Conservation (phyloP, 2,329 filamentous ascomycete species). For the Rhynchosporium secalis region DNA sequence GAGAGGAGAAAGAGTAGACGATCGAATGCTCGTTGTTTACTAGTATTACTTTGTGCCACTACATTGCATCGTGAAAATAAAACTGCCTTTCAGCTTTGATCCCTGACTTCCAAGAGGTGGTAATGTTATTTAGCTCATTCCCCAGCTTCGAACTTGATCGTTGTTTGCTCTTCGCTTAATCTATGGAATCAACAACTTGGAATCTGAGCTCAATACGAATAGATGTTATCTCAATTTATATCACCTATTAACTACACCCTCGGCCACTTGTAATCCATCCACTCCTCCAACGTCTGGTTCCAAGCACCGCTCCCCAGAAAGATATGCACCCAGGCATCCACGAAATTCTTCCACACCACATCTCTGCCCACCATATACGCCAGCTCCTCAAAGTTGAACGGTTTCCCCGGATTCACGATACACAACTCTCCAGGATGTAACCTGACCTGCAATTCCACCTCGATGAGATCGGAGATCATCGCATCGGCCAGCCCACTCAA, state of each 20-base stretch:
- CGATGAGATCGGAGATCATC: constrained; percentile 14
- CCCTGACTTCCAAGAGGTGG: too few relatives aligned
- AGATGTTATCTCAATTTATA: background rate
- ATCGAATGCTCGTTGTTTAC: background rate
- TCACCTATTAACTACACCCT: background rate
- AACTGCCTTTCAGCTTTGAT: background rate
- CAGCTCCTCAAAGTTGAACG: constrained; percentile 15
- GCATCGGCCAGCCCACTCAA: constrained; percentile 9
- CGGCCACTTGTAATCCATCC: constrained; percentile 17
- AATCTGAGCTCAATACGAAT: too few relatives aligned
- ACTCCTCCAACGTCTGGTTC: constrained; percentile 12
- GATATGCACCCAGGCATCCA: constrained; percentile 11
- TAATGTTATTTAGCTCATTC: too few relatives aligned
- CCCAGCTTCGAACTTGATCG: too few relatives aligned
- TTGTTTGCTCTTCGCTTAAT: too few relatives aligned
- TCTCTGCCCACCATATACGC: constrained; percentile 14
- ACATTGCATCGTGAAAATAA: background rate
- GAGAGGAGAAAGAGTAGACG: background rate
- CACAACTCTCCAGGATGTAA: constrained; percentile 13
- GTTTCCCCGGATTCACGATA: constrained; percentile 6
- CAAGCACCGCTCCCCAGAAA: constrained; percentile 10
- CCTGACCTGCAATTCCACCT: constrained; percentile 16
- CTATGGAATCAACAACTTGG: too few relatives aligned
- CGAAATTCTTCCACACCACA: constrained; percentile 15
- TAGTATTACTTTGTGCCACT: background rate